These are phyloP conservation scores for Lecanicillium sp. DNA, from an alignment of 2,329 filamentous ascomycete genomes.

Conservation along the genomic window DNA sequence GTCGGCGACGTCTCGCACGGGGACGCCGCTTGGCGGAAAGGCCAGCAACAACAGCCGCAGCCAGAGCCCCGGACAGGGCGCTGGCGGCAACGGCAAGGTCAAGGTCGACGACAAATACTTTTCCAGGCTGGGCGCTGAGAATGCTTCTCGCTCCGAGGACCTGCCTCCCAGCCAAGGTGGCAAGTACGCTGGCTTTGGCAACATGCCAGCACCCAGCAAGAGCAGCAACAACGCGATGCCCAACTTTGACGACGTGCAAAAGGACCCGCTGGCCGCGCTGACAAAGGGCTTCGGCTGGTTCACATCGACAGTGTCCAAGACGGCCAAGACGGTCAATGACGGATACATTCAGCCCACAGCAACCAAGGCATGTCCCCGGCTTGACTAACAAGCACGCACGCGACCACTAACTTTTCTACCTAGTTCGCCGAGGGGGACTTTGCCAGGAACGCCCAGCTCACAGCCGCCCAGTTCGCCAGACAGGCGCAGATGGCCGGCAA, in stretches of 20 bases:
- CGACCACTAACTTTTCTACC: constrained; percentile 19
- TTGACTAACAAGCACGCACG: constrained; percentile 11
- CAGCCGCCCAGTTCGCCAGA: constrained; percentile 61
- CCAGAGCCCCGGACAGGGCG: constrained; percentile 31
- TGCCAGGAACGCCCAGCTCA: constrained; percentile 57
- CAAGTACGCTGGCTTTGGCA: constrained; percentile 89
- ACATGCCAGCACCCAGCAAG: constrained; percentile 53
- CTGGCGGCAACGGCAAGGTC: constrained; percentile 39
- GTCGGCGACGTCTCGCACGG: constrained; percentile 29
- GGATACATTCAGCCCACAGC: constrained; percentile 90
- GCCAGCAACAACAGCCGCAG: constrained; percentile 36
- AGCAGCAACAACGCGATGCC: constrained; percentile 46
- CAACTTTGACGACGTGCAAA: constrained; percentile 80
- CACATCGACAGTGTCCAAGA: constrained; percentile 77
- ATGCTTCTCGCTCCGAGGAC: constrained; percentile 66
- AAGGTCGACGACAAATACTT: constrained; percentile 86
- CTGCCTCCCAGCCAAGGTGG: constrained; percentile 85
- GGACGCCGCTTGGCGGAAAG: constrained; percentile 35
- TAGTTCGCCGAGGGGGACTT: constrained; percentile 77
- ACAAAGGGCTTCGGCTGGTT: constrained; percentile 96
- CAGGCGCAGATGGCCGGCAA: constrained; percentile 63
- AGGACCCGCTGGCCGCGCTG: constrained; percentile 80
- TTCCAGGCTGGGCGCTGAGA: constrained; percentile 74
- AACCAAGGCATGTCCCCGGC: constrained; percentile 56
- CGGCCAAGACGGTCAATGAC: constrained; percentile 85